Conservation (phyloP, 2,329 filamentous ascomycete genomes). For the Botryosphaeria dothidea region DNA sequence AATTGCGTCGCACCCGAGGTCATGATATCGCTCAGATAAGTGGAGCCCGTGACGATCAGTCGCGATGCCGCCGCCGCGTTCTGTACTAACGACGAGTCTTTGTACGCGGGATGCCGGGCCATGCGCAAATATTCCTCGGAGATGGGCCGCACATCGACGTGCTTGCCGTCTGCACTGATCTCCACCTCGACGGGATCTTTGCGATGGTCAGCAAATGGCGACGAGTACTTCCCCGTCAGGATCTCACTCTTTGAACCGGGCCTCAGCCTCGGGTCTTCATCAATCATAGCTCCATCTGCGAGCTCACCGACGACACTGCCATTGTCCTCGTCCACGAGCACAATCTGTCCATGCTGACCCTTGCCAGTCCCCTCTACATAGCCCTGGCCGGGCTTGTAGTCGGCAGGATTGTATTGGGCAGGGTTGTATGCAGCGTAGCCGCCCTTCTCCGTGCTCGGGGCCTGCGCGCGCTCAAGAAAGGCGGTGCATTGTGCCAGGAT, state of each 20-base stretch:
- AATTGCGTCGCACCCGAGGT: constrained; percentile 77
- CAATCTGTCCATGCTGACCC: constrained; percentile 68
- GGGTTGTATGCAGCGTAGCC: constrained; percentile 68
- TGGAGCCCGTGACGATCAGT: constrained; percentile 85
- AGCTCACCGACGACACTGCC: constrained; percentile 94
- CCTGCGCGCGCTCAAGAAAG: constrained; percentile 79
- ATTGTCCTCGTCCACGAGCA: constrained; percentile 93
- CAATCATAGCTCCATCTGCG: constrained; percentile 75
- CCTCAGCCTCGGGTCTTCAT: constrained; percentile 74
- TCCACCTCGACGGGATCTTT: constrained; percentile 78
- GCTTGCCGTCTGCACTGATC: constrained; percentile 68
- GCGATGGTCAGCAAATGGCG: constrained; percentile 26
- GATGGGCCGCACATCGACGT: constrained; percentile 68
- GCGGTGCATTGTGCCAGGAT: constrained; percentile 97
- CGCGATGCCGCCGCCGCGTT: constrained; percentile 86
- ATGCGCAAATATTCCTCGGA: constrained; percentile 72
- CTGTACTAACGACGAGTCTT: constrained; percentile 81
- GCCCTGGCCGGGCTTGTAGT: constrained; percentile 77
- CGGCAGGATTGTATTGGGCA: constrained; percentile 76
- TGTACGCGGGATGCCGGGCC: constrained; percentile 87
- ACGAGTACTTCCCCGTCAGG: constrained; percentile 1
- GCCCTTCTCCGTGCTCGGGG: constrained; percentile 52
- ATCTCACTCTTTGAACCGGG: constrained; percentile 85
- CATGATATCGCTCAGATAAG: constrained; percentile 75
- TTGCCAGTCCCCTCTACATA: constrained; percentile 56